phyloP scores from a whole-genome alignment of 768 basidiomycete species.

The Cantharellus cinnabarinus region DNA sequence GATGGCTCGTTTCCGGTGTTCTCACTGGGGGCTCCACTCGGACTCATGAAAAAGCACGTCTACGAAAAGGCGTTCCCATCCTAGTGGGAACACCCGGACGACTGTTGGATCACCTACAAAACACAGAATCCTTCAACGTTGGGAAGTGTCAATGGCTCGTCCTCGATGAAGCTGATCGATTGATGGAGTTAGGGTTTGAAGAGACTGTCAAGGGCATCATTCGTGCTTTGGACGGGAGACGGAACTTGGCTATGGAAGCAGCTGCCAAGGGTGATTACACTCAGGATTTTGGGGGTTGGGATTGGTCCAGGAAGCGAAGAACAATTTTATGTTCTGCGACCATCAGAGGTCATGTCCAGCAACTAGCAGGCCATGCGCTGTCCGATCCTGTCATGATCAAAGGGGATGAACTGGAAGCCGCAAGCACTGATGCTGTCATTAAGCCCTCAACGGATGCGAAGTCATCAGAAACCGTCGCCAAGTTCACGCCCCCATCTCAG shows the following conservation, averaged over 20 bases:
- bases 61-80: slow-evolving; percentile 88
- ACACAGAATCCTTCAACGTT: slow-evolving; percentile 79
- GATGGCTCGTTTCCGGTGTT: slow-evolving; percentile 87
- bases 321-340: slow-evolving; percentile 95
- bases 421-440: slow-evolving; percentile 9
- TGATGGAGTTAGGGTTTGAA: slow-evolving; percentile 98
- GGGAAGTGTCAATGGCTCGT: slow-evolving; percentile 92
- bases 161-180: slow-evolving; percentile 87
- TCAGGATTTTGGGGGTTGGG: slow-evolving; percentile 65
- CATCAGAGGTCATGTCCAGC: slow-evolving; percentile 85
- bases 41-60: slow-evolving; percentile 83
- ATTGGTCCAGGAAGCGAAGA: slow-evolving; percentile 55
- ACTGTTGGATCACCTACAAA: slow-evolving; percentile 88
- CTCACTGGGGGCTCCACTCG: slow-evolving; percentile 88
- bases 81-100: slow-evolving; percentile 91
- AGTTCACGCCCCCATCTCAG: slow-evolving; percentile 87
- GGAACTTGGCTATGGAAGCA: slow-evolving; percentile 39
- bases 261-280: slow-evolving; percentile 33
- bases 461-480: slow-evolving; percentile 13
- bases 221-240: slow-evolving; percentile 64
- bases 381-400: slow-evolving; percentile 69
- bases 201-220: slow-evolving; percentile 85
- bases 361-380: slow-evolving; percentile 68
- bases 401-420: slow-evolving; percentile 20
- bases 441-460: slow-evolving; percentile 7